Conservation (phyloP, 108 stramenopile species). For the Cyclotella kingstonii region DNA sequence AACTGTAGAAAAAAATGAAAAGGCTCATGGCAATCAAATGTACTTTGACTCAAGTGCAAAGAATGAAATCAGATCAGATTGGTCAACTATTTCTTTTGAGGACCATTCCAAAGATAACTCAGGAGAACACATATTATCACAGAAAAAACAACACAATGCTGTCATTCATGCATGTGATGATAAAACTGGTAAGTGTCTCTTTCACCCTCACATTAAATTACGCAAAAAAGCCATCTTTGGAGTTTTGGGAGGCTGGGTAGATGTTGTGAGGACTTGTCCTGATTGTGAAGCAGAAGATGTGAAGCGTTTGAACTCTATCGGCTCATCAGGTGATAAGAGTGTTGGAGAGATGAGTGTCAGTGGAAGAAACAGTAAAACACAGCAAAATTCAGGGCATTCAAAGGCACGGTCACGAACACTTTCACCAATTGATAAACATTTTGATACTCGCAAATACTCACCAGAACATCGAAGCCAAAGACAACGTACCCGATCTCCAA, state of each 20-base stretch:
- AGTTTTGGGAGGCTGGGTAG: constrained; percentile 36
- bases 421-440: constrained; percentile 5
- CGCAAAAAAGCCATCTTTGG: constrained; percentile 35
- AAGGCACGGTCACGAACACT: background rate
- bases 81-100: background rate
- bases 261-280: constrained; percentile 27
- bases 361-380: too few species aligned
- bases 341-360: too few species aligned
- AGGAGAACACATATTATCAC: background rate
- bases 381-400: background rate
- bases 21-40: too few species aligned
- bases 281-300: constrained; percentile 33
- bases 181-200: constrained; percentile 33
- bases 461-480: too few species aligned
- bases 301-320: constrained; percentile 1
- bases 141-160: constrained; percentile 1
- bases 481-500: too few species aligned
- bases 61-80: too few species aligned
- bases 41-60: too few species aligned
- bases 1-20: too few species aligned
- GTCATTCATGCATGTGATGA: constrained; percentile 35
- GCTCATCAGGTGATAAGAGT: background rate
- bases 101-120: background rate
- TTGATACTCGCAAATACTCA: too few species aligned
- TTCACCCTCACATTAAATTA: constrained; percentile 27